Percentiles rank a stretch among this genome's conserved stretches.
Conservation (phyloP, 179 eudicot genomes). For the Actinidia chinensis region DNA sequence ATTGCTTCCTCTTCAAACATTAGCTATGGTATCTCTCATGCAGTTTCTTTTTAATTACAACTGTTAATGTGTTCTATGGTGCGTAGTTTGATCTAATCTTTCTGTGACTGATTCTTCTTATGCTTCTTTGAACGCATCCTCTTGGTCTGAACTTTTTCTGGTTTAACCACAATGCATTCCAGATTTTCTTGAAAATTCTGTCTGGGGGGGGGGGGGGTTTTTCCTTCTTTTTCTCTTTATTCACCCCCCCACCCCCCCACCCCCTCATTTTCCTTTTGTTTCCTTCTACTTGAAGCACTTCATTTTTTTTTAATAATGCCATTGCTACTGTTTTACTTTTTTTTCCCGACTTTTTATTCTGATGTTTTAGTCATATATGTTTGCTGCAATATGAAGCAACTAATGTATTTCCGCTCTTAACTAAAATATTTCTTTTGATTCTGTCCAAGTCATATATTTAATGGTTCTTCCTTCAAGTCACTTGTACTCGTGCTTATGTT, state of each 20-base stretch:
- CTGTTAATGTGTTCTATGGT: not conserved
- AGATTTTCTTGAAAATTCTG: not conserved
- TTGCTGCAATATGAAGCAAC: not conserved
- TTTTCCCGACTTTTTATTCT: not conserved
- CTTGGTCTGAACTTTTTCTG: not conserved
- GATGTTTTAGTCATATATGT: not conserved
- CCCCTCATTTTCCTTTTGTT: not conserved
- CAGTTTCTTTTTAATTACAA: not conserved
- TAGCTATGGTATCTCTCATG: not conserved
- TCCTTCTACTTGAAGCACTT: not conserved
- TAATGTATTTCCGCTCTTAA: not conserved
- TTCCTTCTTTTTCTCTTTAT: not conserved
- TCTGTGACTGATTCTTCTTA: not conserved
- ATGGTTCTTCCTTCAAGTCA: not conserved
- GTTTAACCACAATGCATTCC: not conserved
- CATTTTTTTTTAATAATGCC: not conserved
- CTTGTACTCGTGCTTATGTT: not conserved
- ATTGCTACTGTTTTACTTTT: not conserved
- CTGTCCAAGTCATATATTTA: conserved; percentile 4
- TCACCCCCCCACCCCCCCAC: no score
- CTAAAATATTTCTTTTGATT: not conserved
- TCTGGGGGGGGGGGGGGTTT: no score
- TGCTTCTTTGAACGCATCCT: not conserved
- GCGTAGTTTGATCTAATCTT: not conserved
- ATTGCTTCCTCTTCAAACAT: not conserved